phyloP scores from a whole-genome alignment of 345 rosid species.

The Eutrema heterophyllum region DNA sequence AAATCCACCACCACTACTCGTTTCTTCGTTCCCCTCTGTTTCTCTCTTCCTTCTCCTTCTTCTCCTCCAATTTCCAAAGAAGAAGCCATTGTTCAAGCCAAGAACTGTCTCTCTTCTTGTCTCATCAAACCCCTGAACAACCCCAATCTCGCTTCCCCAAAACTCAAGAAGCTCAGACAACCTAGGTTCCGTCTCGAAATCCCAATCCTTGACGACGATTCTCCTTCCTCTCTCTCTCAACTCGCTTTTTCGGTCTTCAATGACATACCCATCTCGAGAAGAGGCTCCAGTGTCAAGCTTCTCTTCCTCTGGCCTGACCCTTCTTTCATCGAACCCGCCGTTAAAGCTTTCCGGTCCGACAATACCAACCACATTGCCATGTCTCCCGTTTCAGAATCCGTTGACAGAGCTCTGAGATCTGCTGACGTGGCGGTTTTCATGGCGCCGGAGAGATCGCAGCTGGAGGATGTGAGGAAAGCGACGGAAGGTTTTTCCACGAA shows the following conservation, averaged over 20 bases:
- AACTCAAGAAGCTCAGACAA: conserved; percentile 70
- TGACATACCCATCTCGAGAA: conserved; percentile 53
- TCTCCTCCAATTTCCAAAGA: conserved; percentile 62
- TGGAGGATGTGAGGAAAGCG: conserved; percentile 33
- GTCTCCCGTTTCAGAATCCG: conserved; percentile 22
- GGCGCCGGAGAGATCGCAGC: conserved; percentile 56
- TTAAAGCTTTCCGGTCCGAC: conserved; percentile 35
- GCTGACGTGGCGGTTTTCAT: conserved; percentile 63
- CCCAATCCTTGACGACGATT: conserved; percentile 55
- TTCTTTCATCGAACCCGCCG: conserved; percentile 32
- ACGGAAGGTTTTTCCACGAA: conserved; percentile 46
- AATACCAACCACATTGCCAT: conserved; percentile 41
- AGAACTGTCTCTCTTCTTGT: conserved; percentile 62
- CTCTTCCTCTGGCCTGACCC: conserved; percentile 53
- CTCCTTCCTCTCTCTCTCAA: conserved; percentile 52
- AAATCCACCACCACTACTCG: conserved; percentile 23
- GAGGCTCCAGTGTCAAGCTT: conserved; percentile 47
- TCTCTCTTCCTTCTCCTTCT: conserved; percentile 43
- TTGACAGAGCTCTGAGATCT: conserved; percentile 30
- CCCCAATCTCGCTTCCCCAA: conserved; percentile 58
- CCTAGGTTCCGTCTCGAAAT: conserved; percentile 73
- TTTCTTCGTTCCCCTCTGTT: conserved; percentile 28
- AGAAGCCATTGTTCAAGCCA: conserved; percentile 81
- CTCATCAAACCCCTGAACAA: conserved; percentile 71
- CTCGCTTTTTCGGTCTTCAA: conserved; percentile 52